phyloP scores from a whole-genome alignment of 768 basidiomycete genomes.

The Chalciporus piperatus region DNA sequence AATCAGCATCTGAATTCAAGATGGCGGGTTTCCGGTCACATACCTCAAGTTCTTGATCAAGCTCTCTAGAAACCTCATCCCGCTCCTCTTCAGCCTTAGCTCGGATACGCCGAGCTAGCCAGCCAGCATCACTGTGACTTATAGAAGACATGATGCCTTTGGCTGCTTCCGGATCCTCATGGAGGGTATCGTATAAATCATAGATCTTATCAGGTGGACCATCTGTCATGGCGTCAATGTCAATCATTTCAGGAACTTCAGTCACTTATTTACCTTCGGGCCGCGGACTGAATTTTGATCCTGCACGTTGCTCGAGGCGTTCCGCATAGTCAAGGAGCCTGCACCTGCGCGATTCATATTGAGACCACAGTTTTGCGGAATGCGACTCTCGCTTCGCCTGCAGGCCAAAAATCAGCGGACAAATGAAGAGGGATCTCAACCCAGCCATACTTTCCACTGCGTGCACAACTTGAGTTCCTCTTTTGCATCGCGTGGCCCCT shows the following conservation, averaged over 20 bases:
- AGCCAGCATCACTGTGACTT: conserved; percentile 51
- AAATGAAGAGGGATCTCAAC: background rate
- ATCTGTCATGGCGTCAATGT: conserved; percentile 11
- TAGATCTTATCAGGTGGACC: conserved; percentile 46
- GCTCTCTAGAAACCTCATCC: conserved; percentile 52
- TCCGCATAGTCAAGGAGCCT: conserved; percentile 60
- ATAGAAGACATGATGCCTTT: conserved; percentile 41
- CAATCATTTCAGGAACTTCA: background rate
- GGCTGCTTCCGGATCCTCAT: conserved; percentile 51
- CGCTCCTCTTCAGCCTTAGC: conserved; percentile 48
- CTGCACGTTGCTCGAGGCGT: conserved; percentile 59
- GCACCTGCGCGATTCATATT: conserved; percentile 53
- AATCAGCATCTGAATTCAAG: conserved; percentile 3
- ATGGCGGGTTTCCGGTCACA: conserved; percentile 16
- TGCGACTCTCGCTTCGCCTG: conserved; percentile 61
- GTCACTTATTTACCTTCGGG: conserved; percentile 37
- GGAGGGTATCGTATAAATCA: conserved; percentile 57
- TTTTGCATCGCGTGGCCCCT: conserved; percentile 63
- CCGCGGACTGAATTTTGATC: conserved; percentile 38
- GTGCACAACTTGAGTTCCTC: conserved; percentile 64
- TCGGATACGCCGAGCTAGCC: conserved; percentile 54
- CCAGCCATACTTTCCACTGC: conserved; percentile 63
- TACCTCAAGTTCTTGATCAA: conserved; percentile 75
- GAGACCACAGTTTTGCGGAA: conserved; percentile 53
- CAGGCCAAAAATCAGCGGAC: conserved; percentile 2